Conservation (phyloP, 768 basidiomycete genomes). For the Hebeloma cylindrosporum region DNA sequence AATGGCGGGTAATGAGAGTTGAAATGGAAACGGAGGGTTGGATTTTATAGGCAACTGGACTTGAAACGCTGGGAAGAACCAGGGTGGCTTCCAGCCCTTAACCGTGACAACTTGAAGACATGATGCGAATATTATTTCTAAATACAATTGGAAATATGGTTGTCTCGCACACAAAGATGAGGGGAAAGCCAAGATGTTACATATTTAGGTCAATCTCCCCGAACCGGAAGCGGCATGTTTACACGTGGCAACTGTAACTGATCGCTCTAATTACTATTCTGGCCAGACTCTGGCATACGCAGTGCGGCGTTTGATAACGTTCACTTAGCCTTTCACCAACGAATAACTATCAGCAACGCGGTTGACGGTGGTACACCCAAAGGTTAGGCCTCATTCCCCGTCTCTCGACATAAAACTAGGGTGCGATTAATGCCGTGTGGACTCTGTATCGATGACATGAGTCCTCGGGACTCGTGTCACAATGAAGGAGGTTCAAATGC, state of each 20-base stretch:
- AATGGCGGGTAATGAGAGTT: conserved; percentile 7
- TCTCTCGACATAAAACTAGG: conserved; percentile 9
- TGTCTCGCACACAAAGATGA: conserved; percentile 20
- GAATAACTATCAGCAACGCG: conserved; percentile 12
- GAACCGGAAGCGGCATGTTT: conserved; percentile 18
- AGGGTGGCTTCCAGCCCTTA: conserved; percentile 23
- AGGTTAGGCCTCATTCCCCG: conserved; percentile 4
- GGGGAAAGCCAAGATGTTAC: conserved; percentile 10
- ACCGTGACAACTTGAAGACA: conserved; percentile 24
- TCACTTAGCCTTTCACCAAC: conserved; percentile 14
- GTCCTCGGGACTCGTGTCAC: conserved; percentile 18
- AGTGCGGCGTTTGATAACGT: conserved; percentile 8
- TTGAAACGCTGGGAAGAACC: conserved; percentile 27
- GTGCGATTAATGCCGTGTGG: conserved; percentile 20
- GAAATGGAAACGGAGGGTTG: conserved; percentile 6
- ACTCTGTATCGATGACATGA: conserved; percentile 16
- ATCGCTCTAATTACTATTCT: conserved; percentile 11
- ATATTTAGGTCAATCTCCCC: conserved; percentile 19
- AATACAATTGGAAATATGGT: conserved; percentile 24
- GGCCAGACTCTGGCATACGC: conserved; percentile 8
- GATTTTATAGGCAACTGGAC: conserved; percentile 24
- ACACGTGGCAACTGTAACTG: conserved; percentile 25
- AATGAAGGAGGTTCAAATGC: conserved; percentile 12
- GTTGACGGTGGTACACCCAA: conserved; percentile 9
- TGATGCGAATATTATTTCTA: conserved; percentile 25